A percentile compares a stretch with the other conserved stretches of the same genome.
phyloP scores from a whole-genome alignment of 2,329 filamentous ascomycete genomes.

The Achaetomium macrosporum region DNA sequence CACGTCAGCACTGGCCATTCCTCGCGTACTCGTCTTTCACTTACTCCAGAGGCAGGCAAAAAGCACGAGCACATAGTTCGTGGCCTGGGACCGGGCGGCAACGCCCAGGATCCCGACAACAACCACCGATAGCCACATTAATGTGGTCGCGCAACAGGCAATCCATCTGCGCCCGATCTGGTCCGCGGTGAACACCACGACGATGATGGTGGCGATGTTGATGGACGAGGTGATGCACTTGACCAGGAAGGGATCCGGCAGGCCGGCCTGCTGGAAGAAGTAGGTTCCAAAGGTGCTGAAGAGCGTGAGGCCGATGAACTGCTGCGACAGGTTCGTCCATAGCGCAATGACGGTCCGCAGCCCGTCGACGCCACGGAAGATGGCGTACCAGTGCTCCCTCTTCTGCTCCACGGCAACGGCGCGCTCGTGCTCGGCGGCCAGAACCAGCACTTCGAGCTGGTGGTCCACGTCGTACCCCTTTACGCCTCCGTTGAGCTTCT shows the following conservation, averaged over 20 bases:
- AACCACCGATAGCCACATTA: background rate
- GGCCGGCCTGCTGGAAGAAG: background rate
- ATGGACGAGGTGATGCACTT: background rate
- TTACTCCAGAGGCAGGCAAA: background rate
- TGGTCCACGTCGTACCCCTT: background rate
- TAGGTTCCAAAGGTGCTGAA: background rate
- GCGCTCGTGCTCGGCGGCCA: background rate
- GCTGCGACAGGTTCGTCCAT: background rate
- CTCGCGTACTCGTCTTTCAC: background rate
- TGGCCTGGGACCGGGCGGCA: background rate
- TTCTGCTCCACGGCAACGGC: background rate
- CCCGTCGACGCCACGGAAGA: background rate
- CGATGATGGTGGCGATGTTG: background rate
- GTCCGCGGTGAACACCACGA: background rate
- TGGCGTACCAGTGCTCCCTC: background rate
- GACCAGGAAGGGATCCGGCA: background rate
- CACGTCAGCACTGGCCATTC: background rate
- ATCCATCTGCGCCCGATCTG: background rate
- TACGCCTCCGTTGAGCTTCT: background rate
- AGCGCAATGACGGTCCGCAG: background rate
- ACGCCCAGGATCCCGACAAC: background rate
- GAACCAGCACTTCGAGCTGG: background rate
- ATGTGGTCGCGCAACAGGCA: background rate
- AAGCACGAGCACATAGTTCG: background rate
- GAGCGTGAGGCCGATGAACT: background rate